A percentile compares a stretch with the other conserved stretches of the same genome.
phyloP scores from a whole-genome alignment of 2,329 filamentous ascomycete genomes.

The Thelonectria blattea region DNA sequence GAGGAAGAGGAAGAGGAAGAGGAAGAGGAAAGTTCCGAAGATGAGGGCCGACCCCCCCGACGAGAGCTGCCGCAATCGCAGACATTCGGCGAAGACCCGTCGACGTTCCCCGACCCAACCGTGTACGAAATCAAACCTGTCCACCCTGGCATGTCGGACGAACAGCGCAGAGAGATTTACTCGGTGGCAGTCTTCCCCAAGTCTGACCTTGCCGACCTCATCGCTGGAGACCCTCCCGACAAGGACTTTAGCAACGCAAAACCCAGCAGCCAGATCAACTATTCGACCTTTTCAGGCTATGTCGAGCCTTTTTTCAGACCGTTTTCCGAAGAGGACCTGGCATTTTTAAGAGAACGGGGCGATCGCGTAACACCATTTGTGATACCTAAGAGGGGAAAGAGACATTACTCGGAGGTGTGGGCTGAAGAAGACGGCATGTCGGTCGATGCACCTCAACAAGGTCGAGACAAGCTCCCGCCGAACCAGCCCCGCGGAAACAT shows the following conservation, averaged over 20 bases:
- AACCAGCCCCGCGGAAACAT: conserved; percentile 87
- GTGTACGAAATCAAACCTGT: conserved; percentile 89
- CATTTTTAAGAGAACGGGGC: conserved; percentile 88
- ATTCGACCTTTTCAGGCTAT: conserved; percentile 90
- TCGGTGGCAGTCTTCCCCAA: conserved; percentile 84
- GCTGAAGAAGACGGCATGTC: conserved; percentile 90
- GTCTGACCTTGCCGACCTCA: conserved; percentile 81
- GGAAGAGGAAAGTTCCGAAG: conserved; percentile 60
- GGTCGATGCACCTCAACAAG: conserved; percentile 68
- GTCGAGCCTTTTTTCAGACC: conserved; percentile 90
- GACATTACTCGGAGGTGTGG: conserved; percentile 90
- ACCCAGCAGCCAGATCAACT: conserved; percentile 91
- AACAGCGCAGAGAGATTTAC: conserved; percentile 87
- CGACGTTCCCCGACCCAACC: conserved; percentile 89
- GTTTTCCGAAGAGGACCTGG: conserved; percentile 91
- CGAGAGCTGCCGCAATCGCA: conserved; percentile 77
- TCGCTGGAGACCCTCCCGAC: conserved; percentile 88
- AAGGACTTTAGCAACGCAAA: conserved; percentile 96
- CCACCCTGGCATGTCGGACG: conserved; percentile 75
- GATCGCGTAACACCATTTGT: conserved; percentile 84
- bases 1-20: conserved; percentile 25
- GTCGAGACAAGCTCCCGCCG: conserved; percentile 70
- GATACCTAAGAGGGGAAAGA: conserved; percentile 83
- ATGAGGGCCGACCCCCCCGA: conserved; percentile 65
- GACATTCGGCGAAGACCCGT: conserved; percentile 91